A percentile compares a stretch with the other conserved stretches of the same genome.
These are phyloP conservation scores for Exserohilum turcica DNA, from an alignment of 2,329 filamentous ascomycete species.

Conservation along the genomic window DNA sequence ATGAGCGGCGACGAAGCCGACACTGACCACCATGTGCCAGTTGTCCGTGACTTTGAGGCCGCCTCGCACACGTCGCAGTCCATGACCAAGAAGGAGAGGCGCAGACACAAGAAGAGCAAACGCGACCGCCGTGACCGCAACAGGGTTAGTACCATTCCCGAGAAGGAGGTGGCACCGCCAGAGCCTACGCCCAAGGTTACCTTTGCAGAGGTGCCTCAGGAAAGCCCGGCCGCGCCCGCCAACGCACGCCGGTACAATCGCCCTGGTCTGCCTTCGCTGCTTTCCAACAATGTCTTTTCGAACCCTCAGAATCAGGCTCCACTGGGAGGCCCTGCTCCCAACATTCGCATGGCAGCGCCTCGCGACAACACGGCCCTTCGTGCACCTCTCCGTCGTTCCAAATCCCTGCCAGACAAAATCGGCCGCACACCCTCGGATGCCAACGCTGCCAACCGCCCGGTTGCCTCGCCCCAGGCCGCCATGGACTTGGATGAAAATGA, in stretches of 20 bases:
- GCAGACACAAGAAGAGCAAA: slow-evolving; percentile 54
- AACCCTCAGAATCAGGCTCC: slow-evolving; percentile 48
- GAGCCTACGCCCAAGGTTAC: slow-evolving; percentile 41
- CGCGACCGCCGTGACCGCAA: slow-evolving; percentile 51
- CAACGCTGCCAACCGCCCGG: slow-evolving; percentile 24
- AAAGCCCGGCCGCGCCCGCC: slow-evolving; percentile 45
- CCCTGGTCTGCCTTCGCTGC: slow-evolving; percentile 66
- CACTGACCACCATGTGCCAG: slow-evolving; percentile 51
- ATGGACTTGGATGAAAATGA: slow-evolving; percentile 24
- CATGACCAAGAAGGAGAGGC: slow-evolving; percentile 48
- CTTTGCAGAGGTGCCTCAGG: slow-evolving; percentile 46
- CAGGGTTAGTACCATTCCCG: slow-evolving; percentile 29
- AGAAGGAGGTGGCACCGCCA: slow-evolving; percentile 25
- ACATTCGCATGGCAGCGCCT: slow-evolving; percentile 41
- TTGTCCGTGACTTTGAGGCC: slow-evolving; percentile 57
- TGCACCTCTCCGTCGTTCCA: slow-evolving; percentile 39
- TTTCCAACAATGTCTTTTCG: slow-evolving; percentile 73
- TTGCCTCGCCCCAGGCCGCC: slow-evolving; percentile 26
- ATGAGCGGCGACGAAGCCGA: slow-evolving; percentile 62
- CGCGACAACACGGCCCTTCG: slow-evolving; percentile 12
- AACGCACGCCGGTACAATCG: slow-evolving; percentile 59
- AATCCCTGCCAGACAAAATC: slow-evolving; percentile 46
- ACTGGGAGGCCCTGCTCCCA: slow-evolving; percentile 32
- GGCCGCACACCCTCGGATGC: slow-evolving; percentile 30
- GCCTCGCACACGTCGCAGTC: slow-evolving; percentile 42